Conservation (phyloP, 2,329 filamentous ascomycete species). For the Colletotrichum eremochloae region DNA sequence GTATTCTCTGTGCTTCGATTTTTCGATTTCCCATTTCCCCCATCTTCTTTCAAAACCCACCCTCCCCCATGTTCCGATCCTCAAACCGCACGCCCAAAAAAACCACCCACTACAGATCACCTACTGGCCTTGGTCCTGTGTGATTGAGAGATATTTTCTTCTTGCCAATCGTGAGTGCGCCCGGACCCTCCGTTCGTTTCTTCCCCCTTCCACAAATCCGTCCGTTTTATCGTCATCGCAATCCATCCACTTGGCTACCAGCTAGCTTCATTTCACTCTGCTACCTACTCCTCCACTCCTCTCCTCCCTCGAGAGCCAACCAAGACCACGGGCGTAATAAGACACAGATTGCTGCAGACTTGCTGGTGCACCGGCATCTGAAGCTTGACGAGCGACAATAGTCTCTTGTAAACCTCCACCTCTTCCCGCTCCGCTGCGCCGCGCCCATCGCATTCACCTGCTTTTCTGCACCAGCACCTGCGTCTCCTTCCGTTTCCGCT, state of each 20-base stretch:
- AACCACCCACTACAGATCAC: not conserved
- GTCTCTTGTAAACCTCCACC: not conserved
- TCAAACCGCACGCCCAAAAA: not conserved
- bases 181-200: conserved; percentile 8
- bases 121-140: not conserved
- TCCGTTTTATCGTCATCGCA: not conserved
- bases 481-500: not conserved
- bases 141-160: not conserved
- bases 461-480: not conserved
- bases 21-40: not conserved
- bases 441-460: conserved; percentile 14
- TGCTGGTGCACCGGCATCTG: conserved; percentile 17
- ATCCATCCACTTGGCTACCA: not conserved
- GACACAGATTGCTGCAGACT: conserved; percentile 14
- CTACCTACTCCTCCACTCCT: not conserved
- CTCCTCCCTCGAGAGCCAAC: not conserved
- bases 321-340: conserved; percentile 13
- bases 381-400: conserved; percentile 18
- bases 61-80: not conserved
- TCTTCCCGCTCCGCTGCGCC: not conserved
- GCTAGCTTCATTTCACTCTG: not conserved
- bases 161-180: not conserved
- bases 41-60: not conserved
- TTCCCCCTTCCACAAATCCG: not conserved
- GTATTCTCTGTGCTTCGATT: not conserved